phyloP scores from a whole-genome alignment of 1,284 basidiomycete genomes.

The Moesziomyces globuligerus region DNA sequence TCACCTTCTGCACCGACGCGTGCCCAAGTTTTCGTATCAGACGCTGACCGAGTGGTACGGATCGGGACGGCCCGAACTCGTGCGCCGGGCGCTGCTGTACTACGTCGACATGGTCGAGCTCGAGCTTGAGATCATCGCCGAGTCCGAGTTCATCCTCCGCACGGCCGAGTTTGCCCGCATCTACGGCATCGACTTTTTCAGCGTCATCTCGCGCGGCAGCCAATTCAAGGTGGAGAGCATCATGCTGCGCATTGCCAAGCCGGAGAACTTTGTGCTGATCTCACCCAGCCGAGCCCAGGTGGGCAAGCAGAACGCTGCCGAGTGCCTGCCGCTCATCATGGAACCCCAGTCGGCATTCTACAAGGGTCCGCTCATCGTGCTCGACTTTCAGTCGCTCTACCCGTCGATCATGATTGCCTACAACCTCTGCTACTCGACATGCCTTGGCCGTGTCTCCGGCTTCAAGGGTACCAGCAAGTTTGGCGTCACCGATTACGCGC shows the following conservation, averaged over 20 bases:
- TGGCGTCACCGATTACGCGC: constrained; percentile 78
- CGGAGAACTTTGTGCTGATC: constrained; percentile 75
- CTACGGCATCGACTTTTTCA: constrained; percentile 96
- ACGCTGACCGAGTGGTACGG: constrained; percentile 81
- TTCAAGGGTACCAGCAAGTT: constrained; percentile 90
- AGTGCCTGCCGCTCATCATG: constrained; percentile 92
- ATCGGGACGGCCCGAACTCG: constrained; percentile 28
- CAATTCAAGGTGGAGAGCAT: constrained; percentile 99
- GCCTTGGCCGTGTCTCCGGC: constrained; percentile 83
- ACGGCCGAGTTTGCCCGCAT: constrained; percentile 87
- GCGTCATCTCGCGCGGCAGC: constrained; percentile 90
- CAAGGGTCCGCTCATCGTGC: constrained; percentile 85
- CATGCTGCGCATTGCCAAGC: constrained; percentile 97
- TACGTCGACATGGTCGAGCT: constrained; percentile 50
- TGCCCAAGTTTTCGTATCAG: constrained; percentile 78
- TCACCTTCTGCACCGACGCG: constrained; percentile 57
- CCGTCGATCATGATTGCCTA: constrained; percentile 98
- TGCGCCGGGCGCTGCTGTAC: constrained; percentile 48
- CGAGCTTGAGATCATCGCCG: constrained; percentile 56
- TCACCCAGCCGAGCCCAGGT: constrained; percentile 63
- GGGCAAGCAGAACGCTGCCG: constrained; percentile 89
- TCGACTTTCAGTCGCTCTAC: constrained; percentile 96
- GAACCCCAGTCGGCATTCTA: constrained; percentile 94
- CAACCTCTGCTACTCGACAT: constrained; percentile 79
- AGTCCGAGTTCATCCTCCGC: constrained; percentile 61